Evolutionary conservation across 2,329 filamentous ascomycete genomes (phyloP), one percentile per base, ranked within the genome.

Genomic region (Harringtonia lauricola): DNA sequence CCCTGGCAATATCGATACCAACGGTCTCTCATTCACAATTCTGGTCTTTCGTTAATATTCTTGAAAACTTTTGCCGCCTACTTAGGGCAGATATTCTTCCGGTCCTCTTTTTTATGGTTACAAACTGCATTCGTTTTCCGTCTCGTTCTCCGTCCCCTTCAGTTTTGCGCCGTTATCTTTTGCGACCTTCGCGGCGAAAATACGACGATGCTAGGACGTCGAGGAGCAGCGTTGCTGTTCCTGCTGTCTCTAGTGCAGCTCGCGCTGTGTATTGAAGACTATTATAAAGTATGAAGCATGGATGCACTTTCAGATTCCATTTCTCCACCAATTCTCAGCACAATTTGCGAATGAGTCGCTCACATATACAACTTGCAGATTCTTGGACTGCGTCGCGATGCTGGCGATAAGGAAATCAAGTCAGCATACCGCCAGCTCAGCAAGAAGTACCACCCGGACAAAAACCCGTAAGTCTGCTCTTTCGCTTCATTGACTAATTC

Each of bases 381-480:
- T 46, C 77, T 98, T 22, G 87, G 84, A 43, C 66, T 98, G 50
- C 76, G 82, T 57, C 87, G 79, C 57, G 71, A 81, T 47, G 90
- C 90, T 15, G 81, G 78, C 38, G 88, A 95, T 43, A 81, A 81
- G 57, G 83, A 96, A 56, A 83, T 98, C 60, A 98, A 98, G 65
- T 84, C 85, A 37, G 89, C 92, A 19, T 98, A 98, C 64, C 79
- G 89, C 47, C 81, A 79, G 47, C 72, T 98, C 12, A 94, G 86
- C 68, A 96, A 96, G 65, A 94, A 94, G 62, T 95, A 76, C 62
- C 92, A 98, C 59, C 92, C 92, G 4, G 92, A 98, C 65, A 98
- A 98, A 75, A 96, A 96, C 56, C 88, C 90, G 83, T 92, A 75
- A 56, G 83, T 67, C 18, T 21, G 34, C 14, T 28, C 36, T 22